phyloP scores from a whole-genome alignment of 345 rosid species.

The Salix arbutifolia region DNA sequence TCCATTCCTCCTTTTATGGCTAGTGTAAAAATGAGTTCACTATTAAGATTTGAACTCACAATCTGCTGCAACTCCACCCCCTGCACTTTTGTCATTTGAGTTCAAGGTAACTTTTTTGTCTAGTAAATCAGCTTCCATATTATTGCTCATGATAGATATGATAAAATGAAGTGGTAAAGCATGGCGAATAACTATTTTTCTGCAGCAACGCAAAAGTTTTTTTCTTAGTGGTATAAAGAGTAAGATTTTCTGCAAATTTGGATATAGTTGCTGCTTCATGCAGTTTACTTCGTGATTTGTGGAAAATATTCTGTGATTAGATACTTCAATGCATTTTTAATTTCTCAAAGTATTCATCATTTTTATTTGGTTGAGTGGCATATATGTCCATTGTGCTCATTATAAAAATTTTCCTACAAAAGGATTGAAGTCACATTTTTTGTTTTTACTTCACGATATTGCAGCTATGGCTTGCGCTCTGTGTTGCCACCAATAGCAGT shows the following conservation, averaged over 20 bases:
- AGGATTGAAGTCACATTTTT: background rate
- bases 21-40: no score
- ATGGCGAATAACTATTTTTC: background rate
- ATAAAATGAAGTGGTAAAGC: no score
- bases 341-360: background rate
- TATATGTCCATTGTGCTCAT: background rate
- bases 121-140: background rate
- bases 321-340: background rate
- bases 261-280: background rate
- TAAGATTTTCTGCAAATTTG: background rate
- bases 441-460: background rate
- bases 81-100: no score
- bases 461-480: conserved; percentile 64
- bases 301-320: background rate
- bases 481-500: conserved; percentile 55
- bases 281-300: background rate
- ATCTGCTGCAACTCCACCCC: no score
- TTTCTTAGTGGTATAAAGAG: background rate
- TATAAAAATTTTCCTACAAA: background rate
- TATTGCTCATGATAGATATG: background rate
- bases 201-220: background rate
- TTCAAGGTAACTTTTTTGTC: background rate
- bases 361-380: conserved; percentile 2
- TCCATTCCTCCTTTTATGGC: no score
- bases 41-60: no score